Evolutionary conservation across 2,329 filamentous ascomycete species (phyloP), one percentile per base, ranked within the genome.

Genomic region (Monosporascus sp.): DNA sequence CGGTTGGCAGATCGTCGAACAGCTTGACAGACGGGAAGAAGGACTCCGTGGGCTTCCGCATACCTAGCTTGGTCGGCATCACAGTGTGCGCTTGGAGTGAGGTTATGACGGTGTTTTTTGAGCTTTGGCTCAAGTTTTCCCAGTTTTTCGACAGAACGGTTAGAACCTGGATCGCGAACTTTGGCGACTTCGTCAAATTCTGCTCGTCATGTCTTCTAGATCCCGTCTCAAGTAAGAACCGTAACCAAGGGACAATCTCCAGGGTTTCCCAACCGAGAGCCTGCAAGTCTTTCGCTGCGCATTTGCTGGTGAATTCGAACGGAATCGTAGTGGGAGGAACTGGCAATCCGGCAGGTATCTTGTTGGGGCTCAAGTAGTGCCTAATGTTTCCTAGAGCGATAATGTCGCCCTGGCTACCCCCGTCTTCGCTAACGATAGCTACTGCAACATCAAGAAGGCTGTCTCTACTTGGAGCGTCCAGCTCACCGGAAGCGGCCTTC

Each of bases 11-110:
- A 67, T 99, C 94, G 57, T 97, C 91, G 65, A 99, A 99, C 0
- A 99, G 76, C 68, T 91, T 94, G 38, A 99, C 94, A n/a, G 84
- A 88, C 2, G 89, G 85, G 65, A 99, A 97, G 70, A 97, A 99
- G 0, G 94, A 86, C 59, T 97, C 91, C 3, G 77, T 74, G 5
- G 94, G 94, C 60, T 82, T 88, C 62, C 78, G 87, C 92, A 99
- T 95, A 7, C 94, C 94, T 59, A 86, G 72, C 67, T 91, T 97
- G 0, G 94, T 97, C 0, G 94, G 94, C 65, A 99, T 89, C 28
- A 96, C 81, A 0, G 90, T 81, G 49, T 87, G 78, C 2, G 79
- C 74, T 51, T 84, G 80, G 3, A 97, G 74, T 5, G 91, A 71
- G 17, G 80, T 75, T 7, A 82, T 73, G 4, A 96, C 77, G 0